phyloP scores from a whole-genome alignment of 768 basidiomycete species.

The Tylopilus rubrobrunneus region DNA sequence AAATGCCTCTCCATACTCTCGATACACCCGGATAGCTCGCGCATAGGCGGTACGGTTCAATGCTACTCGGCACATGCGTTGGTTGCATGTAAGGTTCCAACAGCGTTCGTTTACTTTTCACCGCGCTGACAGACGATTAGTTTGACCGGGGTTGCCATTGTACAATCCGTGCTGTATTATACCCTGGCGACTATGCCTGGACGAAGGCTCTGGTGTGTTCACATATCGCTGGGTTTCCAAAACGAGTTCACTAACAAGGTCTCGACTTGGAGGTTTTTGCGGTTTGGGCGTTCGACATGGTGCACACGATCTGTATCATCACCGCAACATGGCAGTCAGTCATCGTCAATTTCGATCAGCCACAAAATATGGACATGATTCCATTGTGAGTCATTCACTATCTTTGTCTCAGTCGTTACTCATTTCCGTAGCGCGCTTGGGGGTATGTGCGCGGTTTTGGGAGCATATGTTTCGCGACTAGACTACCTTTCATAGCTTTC shows the following conservation, averaged over 20 bases:
- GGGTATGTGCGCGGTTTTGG: slow-evolving; percentile 8
- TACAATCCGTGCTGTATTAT: slow-evolving; percentile 30
- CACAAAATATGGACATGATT: slow-evolving; percentile 25
- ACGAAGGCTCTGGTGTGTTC: slow-evolving; percentile 28
- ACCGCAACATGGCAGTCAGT: slow-evolving; percentile 25
- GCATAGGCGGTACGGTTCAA: slow-evolving; percentile 22
- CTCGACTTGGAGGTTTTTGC: slow-evolving; percentile 18
- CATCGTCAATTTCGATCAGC: slow-evolving; percentile 23
- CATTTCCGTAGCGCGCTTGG: slow-evolving; percentile 22
- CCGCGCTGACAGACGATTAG: slow-evolving; percentile 16
- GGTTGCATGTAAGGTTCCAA: slow-evolving; percentile 21
- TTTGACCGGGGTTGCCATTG: slow-evolving; percentile 31
- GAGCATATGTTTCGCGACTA: not conserved
- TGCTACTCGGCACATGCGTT: slow-evolving; percentile 30
- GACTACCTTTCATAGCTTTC: slow-evolving; percentile 19
- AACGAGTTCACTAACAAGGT: not conserved
- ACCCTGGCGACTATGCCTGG: slow-evolving; percentile 23
- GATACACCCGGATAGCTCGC: no score
- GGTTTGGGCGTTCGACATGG: slow-evolving; percentile 28
- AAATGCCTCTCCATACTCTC: no score
- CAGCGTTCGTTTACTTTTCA: not conserved
- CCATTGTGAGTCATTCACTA: slow-evolving; percentile 18
- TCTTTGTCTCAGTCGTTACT: not conserved
- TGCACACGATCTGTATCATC: slow-evolving; percentile 29
- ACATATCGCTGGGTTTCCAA: not conserved